Percentiles rank a stretch among this genome's conserved stretches.
phyloP scores from a whole-genome alignment of 2,329 filamentous ascomycete genomes.

The Penicillium psychrosexuale region DNA sequence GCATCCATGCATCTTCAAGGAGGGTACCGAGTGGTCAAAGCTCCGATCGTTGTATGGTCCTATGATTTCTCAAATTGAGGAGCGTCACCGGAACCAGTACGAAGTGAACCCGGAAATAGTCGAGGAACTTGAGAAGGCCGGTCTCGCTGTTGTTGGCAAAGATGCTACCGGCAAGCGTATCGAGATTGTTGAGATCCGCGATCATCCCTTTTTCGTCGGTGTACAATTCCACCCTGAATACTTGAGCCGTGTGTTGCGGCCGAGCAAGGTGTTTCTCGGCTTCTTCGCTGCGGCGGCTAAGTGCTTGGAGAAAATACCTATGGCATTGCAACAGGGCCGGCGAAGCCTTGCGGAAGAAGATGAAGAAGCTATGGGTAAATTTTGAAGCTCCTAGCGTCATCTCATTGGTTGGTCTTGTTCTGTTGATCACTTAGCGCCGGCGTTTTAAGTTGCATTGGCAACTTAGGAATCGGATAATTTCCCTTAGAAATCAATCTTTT shows the following conservation, averaged over 20 bases:
- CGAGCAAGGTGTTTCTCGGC: slow-evolving; percentile 74
- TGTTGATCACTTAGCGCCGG: background rate
- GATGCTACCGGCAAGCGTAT: slow-evolving; percentile 75
- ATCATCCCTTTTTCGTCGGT: slow-evolving; percentile 81
- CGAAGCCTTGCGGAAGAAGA: slow-evolving; percentile 6
- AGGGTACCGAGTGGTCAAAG: slow-evolving; percentile 71
- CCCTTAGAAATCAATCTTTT: background rate
- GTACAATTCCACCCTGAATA: slow-evolving; percentile 92
- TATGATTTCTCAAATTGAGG: slow-evolving; percentile 53
- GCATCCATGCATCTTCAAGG: slow-evolving; percentile 71
- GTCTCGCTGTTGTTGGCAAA: slow-evolving; percentile 73
- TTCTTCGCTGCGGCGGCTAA: slow-evolving; percentile 77
- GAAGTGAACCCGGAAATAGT: slow-evolving; percentile 83
- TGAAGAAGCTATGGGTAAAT: background rate
- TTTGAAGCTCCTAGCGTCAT: too few relatives aligned
- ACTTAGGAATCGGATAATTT: background rate
- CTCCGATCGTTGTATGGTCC: slow-evolving; percentile 70
- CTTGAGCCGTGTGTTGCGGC: slow-evolving; percentile 68
- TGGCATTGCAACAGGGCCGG: slow-evolving; percentile 16
- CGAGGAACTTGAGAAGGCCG: slow-evolving; percentile 63
- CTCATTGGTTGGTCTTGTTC: background rate
- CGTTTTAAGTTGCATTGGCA: background rate
- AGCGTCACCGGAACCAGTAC: slow-evolving; percentile 85
- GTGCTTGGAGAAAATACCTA: slow-evolving; percentile 52
- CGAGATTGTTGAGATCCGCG: slow-evolving; percentile 77